These are phyloP conservation scores for Vinca major DNA, from an alignment of 305 asterid genomes.

Conservation along the genomic window DNA sequence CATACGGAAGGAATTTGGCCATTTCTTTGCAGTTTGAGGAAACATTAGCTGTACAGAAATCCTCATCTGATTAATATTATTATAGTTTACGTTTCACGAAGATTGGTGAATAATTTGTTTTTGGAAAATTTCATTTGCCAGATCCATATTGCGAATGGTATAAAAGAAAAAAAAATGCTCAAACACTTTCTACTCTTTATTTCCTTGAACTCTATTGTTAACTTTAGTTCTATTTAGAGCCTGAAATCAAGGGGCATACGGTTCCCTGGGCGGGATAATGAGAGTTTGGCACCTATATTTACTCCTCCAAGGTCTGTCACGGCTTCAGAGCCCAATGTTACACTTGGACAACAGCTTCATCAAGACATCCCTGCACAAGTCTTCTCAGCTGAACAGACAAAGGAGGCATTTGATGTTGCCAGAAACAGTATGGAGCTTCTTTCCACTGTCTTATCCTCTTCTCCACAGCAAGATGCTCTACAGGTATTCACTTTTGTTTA, in stretches of 20 bases:
- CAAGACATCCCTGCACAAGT: constrained; percentile 48
- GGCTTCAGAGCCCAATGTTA: constrained; percentile 40
- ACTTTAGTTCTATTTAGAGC: constrained; percentile 41
- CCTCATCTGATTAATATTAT: no score
- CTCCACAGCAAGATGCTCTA: constrained; percentile 91
- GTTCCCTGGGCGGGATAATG: constrained; percentile 93
- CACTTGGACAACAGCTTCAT: constrained; percentile 44
- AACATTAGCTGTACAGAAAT: neutral
- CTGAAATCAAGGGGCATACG: constrained; percentile 89
- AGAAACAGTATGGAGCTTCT: constrained; percentile 93
- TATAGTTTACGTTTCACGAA: neutral
- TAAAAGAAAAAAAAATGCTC: neutral
- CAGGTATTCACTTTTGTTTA: constrained; percentile 42
- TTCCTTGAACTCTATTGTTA: constrained; percentile 8
- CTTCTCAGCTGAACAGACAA: constrained; percentile 76
- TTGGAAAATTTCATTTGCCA: neutral
- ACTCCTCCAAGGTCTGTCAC: constrained; percentile 80
- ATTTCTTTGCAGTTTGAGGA: neutral
- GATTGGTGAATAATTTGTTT: neutral
- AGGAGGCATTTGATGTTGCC: constrained; percentile 96
- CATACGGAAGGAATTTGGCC: neutral
- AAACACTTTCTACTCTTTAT: neutral
- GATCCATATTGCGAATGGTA: neutral
- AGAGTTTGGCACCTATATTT: constrained; percentile 89
- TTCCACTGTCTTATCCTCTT: constrained; percentile 84